These are phyloP conservation scores for Cenchrus americanus DNA, from an alignment of 176 grass and related monocot species.

Conservation along the genomic window DNA sequence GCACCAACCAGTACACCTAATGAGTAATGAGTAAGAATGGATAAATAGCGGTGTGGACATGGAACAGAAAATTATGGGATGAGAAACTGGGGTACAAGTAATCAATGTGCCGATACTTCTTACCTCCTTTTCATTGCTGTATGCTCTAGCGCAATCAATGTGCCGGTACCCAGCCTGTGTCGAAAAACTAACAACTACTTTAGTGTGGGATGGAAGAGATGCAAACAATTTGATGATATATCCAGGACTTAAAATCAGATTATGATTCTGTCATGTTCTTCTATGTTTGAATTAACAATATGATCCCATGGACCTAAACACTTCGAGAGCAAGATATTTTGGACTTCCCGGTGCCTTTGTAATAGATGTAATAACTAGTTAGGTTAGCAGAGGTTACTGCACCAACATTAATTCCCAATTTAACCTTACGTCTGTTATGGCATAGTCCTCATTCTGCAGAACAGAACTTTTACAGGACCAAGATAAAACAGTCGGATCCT, in stretches of 20 bases:
- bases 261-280: not conserved
- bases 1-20: not conserved
- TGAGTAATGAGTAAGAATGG: not conserved
- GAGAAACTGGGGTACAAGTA: not conserved
- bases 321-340: not conserved
- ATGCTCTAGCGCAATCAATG: conserved; percentile 68
- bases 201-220: not conserved
- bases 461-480: not conserved
- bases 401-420: not conserved
- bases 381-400: not conserved
- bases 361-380: not conserved
- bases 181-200: not conserved
- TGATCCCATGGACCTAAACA: not conserved
- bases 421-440: not conserved
- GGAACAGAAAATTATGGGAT: not conserved
- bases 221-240: not conserved
- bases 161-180: conserved; percentile 70
- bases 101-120: not conserved
- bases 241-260: not conserved
- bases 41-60: not conserved
- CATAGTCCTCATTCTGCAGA: not conserved
- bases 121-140: conserved; percentile 74
- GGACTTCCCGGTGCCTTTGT: not conserved
- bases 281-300: not conserved
- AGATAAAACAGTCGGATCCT: conserved; percentile 1